phyloP scores from a whole-genome alignment of 2,329 filamentous ascomycete species.

The Triangularia verruculosa region DNA sequence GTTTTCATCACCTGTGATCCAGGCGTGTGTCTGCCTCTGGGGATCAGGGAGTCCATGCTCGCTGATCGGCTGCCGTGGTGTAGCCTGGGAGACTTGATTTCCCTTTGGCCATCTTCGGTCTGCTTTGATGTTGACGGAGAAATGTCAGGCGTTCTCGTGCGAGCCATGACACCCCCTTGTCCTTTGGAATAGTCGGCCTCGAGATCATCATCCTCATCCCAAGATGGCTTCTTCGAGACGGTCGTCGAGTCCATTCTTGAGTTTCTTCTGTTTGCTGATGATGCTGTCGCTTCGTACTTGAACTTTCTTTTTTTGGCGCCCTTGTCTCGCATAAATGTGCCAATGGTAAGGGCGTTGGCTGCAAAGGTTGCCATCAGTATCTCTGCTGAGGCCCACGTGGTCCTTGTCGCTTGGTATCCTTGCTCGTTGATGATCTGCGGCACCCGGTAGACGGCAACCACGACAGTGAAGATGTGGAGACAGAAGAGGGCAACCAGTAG shows the following conservation, averaged over 20 bases:
- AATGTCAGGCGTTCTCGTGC: background rate
- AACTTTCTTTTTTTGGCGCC: constrained; percentile 88
- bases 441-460: constrained; percentile 73
- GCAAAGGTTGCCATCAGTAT: constrained; percentile 82
- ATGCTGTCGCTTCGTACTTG: constrained; percentile 52
- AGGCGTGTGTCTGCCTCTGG: constrained; percentile 7
- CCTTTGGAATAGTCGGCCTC: background rate
- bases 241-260: background rate
- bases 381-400: constrained; percentile 84
- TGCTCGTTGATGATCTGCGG: constrained; percentile 66
- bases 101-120: background rate
- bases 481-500: constrained; percentile 78
- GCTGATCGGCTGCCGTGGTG: constrained; percentile 9
- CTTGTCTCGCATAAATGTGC: constrained; percentile 86
- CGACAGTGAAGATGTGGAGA: constrained; percentile 73
- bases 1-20: constrained; percentile 23
- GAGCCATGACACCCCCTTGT: background rate
- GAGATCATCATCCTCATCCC: constrained; percentile 11
- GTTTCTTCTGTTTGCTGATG: background rate
- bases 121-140: background rate
- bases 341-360: constrained; percentile 84
- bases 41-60: constrained; percentile 28
- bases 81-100: background rate
- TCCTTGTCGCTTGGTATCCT: constrained; percentile 81
- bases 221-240: background rate